Evolutionary conservation across 2,329 filamentous ascomycete genomes (phyloP), one percentile per base, ranked within the genome.

Genomic region (Mollisia scopiformis): DNA sequence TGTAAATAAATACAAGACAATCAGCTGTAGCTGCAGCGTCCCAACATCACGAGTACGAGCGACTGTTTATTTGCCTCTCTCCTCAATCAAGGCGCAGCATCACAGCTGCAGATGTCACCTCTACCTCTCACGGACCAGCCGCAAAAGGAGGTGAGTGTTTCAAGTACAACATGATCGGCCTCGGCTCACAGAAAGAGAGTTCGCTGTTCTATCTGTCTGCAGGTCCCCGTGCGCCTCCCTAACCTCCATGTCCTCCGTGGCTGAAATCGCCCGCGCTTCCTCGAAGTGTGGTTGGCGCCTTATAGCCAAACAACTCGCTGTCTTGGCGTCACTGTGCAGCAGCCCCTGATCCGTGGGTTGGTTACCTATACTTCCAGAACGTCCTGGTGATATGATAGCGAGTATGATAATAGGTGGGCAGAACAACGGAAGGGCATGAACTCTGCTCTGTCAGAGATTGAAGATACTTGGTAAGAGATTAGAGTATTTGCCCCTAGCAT

Each of bases 201-300:
- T 31, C 47, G n/a, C n/a, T n/a, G n/a, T n/a, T n/a, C n/a, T n/a
- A n/a, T n/a, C n/a, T n/a, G n/a, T n/a, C 59, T 62, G 59, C 59
- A 62, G 59, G 59, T 62, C 50, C 59, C 59, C 59, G 55, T 51
- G 54, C 59, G 59, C 28, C 59, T 28, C 53, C 54, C 49, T 23
- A n/a, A 21, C 8, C 16, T 41, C 37, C 37, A 41, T 14, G 16
- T 21, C 8, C 3, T 41, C 10, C 43, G 13, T 47, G 43, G 43
- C 43, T 27, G 21, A 28, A 47, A 21, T 2, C 6, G 43, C 21
- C 10, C 8, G 8, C 14, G 23, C 8, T 16, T 47, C 11, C 4
- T 10, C 3, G 11, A 6, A 7, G 11, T 41, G 19, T 51, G 39
- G 55, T 53, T 57, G 59, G 55, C 39, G 28, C 37, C 47, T n/a